phyloP scores from a whole-genome alignment of 139 green algal species.

The Chlorella sp. region DNA sequence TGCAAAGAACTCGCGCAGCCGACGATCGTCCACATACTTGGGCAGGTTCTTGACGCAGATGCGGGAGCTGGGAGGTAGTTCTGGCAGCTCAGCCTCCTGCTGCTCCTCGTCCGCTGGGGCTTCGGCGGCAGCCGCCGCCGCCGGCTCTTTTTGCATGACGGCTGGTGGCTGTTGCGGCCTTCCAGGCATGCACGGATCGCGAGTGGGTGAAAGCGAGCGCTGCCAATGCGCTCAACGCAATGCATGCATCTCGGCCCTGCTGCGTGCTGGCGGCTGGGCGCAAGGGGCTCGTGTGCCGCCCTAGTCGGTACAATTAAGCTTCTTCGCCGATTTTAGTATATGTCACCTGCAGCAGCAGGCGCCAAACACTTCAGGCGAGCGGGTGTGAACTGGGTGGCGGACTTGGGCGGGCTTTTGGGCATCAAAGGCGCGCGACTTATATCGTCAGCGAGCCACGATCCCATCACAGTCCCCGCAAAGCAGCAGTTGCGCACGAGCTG shows the following conservation, averaged over 20 bases:
- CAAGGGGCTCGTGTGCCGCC: no score
- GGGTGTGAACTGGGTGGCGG: no score
- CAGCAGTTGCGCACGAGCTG: no score
- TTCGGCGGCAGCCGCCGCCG: background rate
- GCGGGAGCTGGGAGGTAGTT: constrained; percentile 55
- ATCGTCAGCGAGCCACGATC: no score
- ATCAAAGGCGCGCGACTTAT: no score
- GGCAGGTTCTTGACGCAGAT: constrained; percentile 97
- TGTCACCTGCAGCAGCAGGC: no score
- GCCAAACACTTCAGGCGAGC: no score
- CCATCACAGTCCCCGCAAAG: no score
- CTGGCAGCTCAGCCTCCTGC: background rate
- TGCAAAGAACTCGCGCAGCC: constrained; percentile 88
- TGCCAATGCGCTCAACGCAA: background rate
- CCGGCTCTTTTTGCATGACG: constrained; percentile 4
- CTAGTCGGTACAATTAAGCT: no score
- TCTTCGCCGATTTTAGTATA: no score
- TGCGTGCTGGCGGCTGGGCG: background rate
- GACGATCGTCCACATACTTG: constrained; percentile 81
- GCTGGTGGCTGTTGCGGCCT: background rate
- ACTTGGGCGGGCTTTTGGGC: no score
- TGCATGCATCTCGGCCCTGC: background rate
- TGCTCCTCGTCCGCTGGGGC: background rate
- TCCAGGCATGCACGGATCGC: background rate
- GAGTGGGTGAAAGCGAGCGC: no score